Conservation (phyloP, 2,329 filamentous ascomycete genomes). For the Colletotrichum paranaense region DNA sequence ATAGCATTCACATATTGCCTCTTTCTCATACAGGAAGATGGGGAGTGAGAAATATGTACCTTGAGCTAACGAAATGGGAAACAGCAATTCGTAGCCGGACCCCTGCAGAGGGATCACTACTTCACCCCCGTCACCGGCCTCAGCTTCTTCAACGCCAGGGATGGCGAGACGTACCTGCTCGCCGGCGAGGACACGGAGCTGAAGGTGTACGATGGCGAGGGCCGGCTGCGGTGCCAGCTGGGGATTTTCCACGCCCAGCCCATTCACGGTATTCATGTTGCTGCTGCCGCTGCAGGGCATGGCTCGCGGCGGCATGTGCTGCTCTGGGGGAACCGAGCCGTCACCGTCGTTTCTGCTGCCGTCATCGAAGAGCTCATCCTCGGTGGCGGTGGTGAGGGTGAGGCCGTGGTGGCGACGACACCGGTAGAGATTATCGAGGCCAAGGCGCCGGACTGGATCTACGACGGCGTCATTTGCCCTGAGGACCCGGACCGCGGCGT, state of each 20-base stretch:
- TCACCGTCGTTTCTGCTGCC: slow-evolving; percentile 55
- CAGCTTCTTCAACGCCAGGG: slow-evolving; percentile 55
- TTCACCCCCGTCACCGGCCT: slow-evolving; percentile 71
- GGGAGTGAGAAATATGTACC: not conserved
- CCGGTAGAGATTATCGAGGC: slow-evolving; percentile 48
- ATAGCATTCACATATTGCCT: not conserved
- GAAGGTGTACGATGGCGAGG: slow-evolving; percentile 60
- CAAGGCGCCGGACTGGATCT: slow-evolving; percentile 79
- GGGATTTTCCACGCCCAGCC: slow-evolving; percentile 74
- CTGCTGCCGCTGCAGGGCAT: slow-evolving; percentile 26
- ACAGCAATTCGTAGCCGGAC: slow-evolving; percentile 18
- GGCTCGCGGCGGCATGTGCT: slow-evolving; percentile 52
- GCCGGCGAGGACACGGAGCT: slow-evolving; percentile 71
- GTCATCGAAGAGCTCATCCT: slow-evolving; percentile 44
- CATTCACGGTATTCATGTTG: slow-evolving; percentile 77
- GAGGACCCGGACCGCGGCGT: slow-evolving; percentile 57
- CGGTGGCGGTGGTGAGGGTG: slow-evolving; percentile 37
- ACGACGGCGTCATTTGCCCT: slow-evolving; percentile 71
- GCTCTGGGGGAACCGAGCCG: slow-evolving; percentile 76
- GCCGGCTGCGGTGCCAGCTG: slow-evolving; percentile 52
- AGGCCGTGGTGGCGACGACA: not conserved
- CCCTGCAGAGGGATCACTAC: slow-evolving; percentile 49
- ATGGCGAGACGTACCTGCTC: slow-evolving; percentile 57
- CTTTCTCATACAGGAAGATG: not conserved
- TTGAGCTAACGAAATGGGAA: not conserved